Base-by-base conservation (phyloP, 208 protist genomes). In the Borovskyia barvae region DNA sequence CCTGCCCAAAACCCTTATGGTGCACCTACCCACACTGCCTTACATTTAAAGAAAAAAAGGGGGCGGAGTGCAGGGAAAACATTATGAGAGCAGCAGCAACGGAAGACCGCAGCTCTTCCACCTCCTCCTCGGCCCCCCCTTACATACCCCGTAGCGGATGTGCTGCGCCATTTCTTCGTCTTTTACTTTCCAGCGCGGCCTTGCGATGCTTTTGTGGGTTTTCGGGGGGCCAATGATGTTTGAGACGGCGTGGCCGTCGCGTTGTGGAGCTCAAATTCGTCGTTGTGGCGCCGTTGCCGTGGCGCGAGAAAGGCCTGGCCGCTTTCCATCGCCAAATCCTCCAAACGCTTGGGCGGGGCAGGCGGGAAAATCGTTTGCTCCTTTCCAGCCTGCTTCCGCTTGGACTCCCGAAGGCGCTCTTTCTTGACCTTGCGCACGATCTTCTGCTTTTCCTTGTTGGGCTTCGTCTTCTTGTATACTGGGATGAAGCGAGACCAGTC, bases 401-500 rank as follows among this genome's bases (percentile, higher is more conserved):
- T 67, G 9, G 72, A 52, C 7, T 70, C 81, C 55, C 82, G 75
- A 30, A 77, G 52, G 14, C 82, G 69, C 46, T 93, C 87, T 76
- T 92, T 93, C 72, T 97, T 92, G 39, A 81, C 77, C 75, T 95
- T 97, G 40, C 71, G 75, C 29, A 95, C 66, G 14, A 58, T 85
- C 78, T 95, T 95, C 26, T 80, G 76, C 68, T 96, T 96, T 65
- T 93, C 87, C 72, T 94, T 94, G 66, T 93, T 93, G 12, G 80
- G 82, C 20, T 89, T 64, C 24, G 57, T 88, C 75, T 94, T 94
- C 77, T 95, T 93, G 74, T 97, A 99, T 33, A 98, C 83, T 1
- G 99, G 99, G 25, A 99, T 85, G 77, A 99, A 99, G 35, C 96
- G 85, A 2, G 97, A 97, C 98, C 98, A 99, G 64, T 92, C 95